A percentile compares a stretch with the other conserved stretches of the same genome.
Evolutionary conservation across 805 yeast species (phyloP).

Genomic region (Hanseniaspora singularis): DNA sequence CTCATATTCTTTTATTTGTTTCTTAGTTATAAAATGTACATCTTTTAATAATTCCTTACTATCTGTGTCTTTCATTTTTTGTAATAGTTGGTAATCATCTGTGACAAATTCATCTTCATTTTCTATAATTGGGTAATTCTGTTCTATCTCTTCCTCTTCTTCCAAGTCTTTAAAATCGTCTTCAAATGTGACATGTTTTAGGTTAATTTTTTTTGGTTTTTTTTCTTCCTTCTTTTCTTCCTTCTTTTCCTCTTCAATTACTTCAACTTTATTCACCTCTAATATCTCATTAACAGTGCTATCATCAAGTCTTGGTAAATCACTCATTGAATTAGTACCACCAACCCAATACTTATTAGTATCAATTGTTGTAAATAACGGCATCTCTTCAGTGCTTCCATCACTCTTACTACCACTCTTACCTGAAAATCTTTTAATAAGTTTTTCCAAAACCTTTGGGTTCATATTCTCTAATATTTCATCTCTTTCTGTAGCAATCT

Average conservation of each 20-base stretch:
- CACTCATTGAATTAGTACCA: constrained; percentile 21
- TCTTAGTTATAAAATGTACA: constrained; percentile 59
- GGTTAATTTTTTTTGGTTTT: no score
- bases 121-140: constrained; percentile 23
- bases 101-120: constrained; percentile 46
- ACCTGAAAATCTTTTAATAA: constrained; percentile 49
- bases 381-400: constrained; percentile 25
- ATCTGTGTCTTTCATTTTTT: constrained; percentile 36
- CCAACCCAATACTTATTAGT: constrained; percentile 32
- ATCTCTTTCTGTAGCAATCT: constrained; percentile 49
- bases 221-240: neutral
- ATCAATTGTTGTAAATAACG: constrained; percentile 28
- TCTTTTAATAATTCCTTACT: constrained; percentile 33
- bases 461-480: constrained; percentile 58
- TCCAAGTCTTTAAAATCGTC: constrained; percentile 24
- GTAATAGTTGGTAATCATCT: constrained; percentile 35
- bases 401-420: no score
- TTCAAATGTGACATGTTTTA: no score
- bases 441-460: constrained; percentile 51
- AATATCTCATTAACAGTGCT: constrained; percentile 25
- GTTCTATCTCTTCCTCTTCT: constrained; percentile 25
- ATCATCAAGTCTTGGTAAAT: constrained; percentile 23
- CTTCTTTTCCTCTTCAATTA: constrained; percentile 14
- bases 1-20: constrained; percentile 19
- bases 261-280: constrained; percentile 17